Evolutionary conservation across 1,284 basidiomycete genomes (phyloP).

Genomic region (Ganoderma sp.): DNA sequence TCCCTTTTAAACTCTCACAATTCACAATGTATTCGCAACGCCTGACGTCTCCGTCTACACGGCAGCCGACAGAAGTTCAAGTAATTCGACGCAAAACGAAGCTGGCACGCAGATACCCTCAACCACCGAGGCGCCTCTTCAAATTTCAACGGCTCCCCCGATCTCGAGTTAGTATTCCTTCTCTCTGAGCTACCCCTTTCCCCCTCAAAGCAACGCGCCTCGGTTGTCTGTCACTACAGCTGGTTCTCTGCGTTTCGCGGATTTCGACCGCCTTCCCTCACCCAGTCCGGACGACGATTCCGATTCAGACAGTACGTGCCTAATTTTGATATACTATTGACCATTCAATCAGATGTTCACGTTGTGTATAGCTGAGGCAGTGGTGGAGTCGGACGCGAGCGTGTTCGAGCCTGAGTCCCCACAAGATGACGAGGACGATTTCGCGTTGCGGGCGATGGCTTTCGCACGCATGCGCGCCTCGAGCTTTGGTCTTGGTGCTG

Average conservation of each 20-base stretch:
- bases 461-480: constrained; percentile 19
- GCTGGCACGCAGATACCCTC: background rate
- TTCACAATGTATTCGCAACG: too few relatives aligned
- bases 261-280: constrained; percentile 1
- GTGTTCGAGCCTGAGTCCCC: background rate
- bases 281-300: background rate
- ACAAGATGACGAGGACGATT: constrained; percentile 4
- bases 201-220: background rate
- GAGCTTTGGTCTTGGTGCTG: constrained; percentile 13
- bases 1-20: too few relatives aligned
- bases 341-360: background rate
- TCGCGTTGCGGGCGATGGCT: constrained; percentile 14
- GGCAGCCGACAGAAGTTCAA: background rate
- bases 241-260: background rate
- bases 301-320: background rate
- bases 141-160: background rate
- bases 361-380: background rate
- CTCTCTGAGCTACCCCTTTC: too few relatives aligned
- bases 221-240: background rate
- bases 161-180: background rate
- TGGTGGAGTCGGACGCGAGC: background rate
- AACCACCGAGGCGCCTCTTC: background rate
- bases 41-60: background rate
- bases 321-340: too few relatives aligned
- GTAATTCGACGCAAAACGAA: background rate